phyloP scores from a whole-genome alignment of 345 rosid genomes.

The Salix suchowensis region DNA sequence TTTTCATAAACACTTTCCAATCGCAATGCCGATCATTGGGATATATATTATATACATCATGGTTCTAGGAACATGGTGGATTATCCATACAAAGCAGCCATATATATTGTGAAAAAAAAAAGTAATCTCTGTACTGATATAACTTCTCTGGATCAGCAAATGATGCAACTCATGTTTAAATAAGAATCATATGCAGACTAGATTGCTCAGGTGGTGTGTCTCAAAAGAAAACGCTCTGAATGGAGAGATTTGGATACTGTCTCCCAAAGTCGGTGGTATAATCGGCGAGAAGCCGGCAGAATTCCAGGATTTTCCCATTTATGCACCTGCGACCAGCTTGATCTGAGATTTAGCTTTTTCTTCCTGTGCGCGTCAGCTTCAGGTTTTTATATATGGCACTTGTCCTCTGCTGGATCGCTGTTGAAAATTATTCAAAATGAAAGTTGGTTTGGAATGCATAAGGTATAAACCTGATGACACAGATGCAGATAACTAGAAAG shows the following conservation, averaged over 20 bases:
- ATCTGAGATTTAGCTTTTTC: not conserved
- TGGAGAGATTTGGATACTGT: not conserved
- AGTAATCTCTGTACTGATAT: not conserved
- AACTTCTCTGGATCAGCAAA: not conserved
- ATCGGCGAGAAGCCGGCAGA: not conserved
- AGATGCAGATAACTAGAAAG: too few species aligned
- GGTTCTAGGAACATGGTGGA: not conserved
- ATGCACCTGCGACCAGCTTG: not conserved
- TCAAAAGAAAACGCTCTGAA: not conserved
- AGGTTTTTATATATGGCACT: not conserved
- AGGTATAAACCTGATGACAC: not conserved
- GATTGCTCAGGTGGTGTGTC: not conserved
- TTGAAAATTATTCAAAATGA: not conserved
- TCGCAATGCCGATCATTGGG: not conserved
- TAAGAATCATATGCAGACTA: not conserved
- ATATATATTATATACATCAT: not conserved
- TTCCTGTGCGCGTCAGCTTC: conserved; percentile 1
- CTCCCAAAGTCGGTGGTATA: not conserved
- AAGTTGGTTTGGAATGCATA: not conserved
- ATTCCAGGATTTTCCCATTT: not conserved
- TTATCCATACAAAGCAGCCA: not conserved
- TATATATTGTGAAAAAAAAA: not conserved
- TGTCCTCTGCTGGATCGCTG: not conserved
- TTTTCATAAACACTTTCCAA: too few species aligned
- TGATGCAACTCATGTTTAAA: not conserved